Percentiles rank a stretch among this genome's conserved stretches.
Evolutionary conservation across 129 eudicot genomes (phyloP).

Genomic region (Pseudognaphalium luteoalbum): DNA sequence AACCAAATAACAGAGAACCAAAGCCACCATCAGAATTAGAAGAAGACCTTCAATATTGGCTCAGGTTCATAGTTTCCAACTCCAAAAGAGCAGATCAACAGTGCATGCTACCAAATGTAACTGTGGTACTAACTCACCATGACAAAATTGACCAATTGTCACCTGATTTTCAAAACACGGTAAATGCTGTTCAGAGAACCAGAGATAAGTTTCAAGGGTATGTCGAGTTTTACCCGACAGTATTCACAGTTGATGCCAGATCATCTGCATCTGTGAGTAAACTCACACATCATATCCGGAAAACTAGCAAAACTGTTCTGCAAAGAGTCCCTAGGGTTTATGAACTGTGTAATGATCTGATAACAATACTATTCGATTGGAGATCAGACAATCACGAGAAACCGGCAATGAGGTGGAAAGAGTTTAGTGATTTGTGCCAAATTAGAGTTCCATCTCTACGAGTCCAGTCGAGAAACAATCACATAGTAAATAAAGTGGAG

Average conservation of each 20-base stretch:
- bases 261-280: slow-evolving; percentile 81
- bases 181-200: slow-evolving; percentile 50
- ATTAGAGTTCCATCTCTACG: slow-evolving; percentile 64
- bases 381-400: slow-evolving; percentile 62
- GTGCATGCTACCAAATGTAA: slow-evolving; percentile 85
- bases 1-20: slow-evolving; percentile 66
- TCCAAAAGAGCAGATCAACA: slow-evolving; percentile 75
- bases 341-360: slow-evolving; percentile 74
- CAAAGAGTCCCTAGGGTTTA: slow-evolving; percentile 84
- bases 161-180: slow-evolving; percentile 46
- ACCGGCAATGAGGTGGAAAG: slow-evolving; percentile 83
- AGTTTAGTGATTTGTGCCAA: slow-evolving; percentile 74
- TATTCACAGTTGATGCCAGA: slow-evolving; percentile 89
- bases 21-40: slow-evolving; percentile 63
- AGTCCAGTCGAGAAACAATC: slow-evolving; percentile 63
- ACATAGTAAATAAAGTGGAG: slow-evolving; percentile 57
- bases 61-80: slow-evolving; percentile 82
- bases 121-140: slow-evolving; percentile 77
- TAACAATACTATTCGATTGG: slow-evolving; percentile 62
- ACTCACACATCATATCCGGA: slow-evolving; percentile 77
- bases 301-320: slow-evolving; percentile 64
- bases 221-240: slow-evolving; percentile 70
- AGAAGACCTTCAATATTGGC: slow-evolving; percentile 92
- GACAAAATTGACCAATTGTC: slow-evolving; percentile 61
- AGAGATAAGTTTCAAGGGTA: slow-evolving; percentile 69